Base-by-base conservation (phyloP, 495 filamentous ascomycete genomes). In the Aspergillus egyptiacus region DNA sequence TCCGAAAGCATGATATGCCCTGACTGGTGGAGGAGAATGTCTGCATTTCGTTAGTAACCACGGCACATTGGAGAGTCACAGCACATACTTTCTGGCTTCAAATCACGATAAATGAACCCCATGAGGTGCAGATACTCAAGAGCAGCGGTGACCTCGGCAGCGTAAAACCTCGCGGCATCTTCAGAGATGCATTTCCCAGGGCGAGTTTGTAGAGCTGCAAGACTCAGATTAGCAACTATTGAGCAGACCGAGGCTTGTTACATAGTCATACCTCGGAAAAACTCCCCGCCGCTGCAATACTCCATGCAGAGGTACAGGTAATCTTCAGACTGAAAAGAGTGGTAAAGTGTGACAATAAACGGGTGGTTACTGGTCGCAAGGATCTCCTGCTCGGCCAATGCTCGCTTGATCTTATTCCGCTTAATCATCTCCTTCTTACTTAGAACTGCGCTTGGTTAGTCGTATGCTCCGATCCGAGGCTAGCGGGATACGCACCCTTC, bases 381-480 rank as follows among this genome's bases (percentile, higher is more conserved):
- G 60, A 98, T 98, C 62, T 98, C 93, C 67, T 98, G 93, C 67
- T 98, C 93, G 20, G 93, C 93, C 63, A 98, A 72, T 37, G 93
- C 93, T 56, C 93, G 83, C 76, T 98, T 98, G 75, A 98, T 98
- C 79, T 98, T 98, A 70, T 98, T 98, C 25, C 93, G 84, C 75
- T 98, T 98, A 73, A 98, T 98, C 93, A 98, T 98, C 73, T 98
- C 93, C 76, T 96, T 96, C 71, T 98, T 98, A 77, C 90, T 97
- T 70, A 98, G 58, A 8, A 98, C 93, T 98, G 62, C 18, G 30
- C 30, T 35, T 48, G 23, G 46, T 63, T 27, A 67, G 63, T 9
- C 32, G 18, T 23, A 6, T 15, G 1, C 19, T 19, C 30, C 6
- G 11, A 40, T 1, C 5, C 18, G 18, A 8, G 18, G 18, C 9